Evolutionary conservation across 1,139 yeast species (phyloP).

Genomic region (Kazachstania sp.): DNA sequence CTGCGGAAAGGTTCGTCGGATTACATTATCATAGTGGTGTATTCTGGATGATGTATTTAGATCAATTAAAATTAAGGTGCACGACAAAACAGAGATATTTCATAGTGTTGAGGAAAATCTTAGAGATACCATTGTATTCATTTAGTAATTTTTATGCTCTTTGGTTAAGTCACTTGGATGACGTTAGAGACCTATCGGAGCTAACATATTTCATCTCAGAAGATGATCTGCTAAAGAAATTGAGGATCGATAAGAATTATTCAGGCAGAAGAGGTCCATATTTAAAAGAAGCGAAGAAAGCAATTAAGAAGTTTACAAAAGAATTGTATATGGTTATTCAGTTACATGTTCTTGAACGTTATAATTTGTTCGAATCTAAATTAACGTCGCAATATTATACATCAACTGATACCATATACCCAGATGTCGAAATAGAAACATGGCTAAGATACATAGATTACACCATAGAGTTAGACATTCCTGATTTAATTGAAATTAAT

Average conservation of each 20-base stretch:
- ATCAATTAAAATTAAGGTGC: constrained; percentile 40
- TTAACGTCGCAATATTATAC: constrained; percentile 20
- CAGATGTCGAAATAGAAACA: constrained; percentile 17
- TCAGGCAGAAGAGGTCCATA: constrained; percentile 26
- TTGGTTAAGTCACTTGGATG: constrained; percentile 38
- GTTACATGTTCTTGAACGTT: constrained; percentile 26
- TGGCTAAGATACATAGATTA: constrained; percentile 28
- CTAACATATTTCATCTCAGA: constrained; percentile 22
- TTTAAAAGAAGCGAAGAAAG: constrained; percentile 24
- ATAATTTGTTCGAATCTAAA: constrained; percentile 27
- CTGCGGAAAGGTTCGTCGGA: constrained; percentile 59
- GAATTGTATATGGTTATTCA: constrained; percentile 28
- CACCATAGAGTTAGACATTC: constrained; percentile 17
- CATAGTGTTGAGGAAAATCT: constrained; percentile 46
- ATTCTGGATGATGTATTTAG: constrained; percentile 66
- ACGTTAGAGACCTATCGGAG: constrained; percentile 30
- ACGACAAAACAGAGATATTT: constrained; percentile 37
- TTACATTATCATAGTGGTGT: constrained; percentile 63
- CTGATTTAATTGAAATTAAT: constrained; percentile 18
- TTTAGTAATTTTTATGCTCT: constrained; percentile 51
- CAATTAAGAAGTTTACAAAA: constrained; percentile 25
- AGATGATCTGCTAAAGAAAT: constrained; percentile 27
- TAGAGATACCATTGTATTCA: constrained; percentile 72
- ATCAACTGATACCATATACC: constrained; percentile 23
- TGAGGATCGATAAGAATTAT: constrained; percentile 24